A percentile compares a stretch with the other conserved stretches of the same genome.
These are phyloP conservation scores for Fusarium gaditjirri DNA, from an alignment of 2,329 filamentous ascomycete species.

Conservation along the genomic window DNA sequence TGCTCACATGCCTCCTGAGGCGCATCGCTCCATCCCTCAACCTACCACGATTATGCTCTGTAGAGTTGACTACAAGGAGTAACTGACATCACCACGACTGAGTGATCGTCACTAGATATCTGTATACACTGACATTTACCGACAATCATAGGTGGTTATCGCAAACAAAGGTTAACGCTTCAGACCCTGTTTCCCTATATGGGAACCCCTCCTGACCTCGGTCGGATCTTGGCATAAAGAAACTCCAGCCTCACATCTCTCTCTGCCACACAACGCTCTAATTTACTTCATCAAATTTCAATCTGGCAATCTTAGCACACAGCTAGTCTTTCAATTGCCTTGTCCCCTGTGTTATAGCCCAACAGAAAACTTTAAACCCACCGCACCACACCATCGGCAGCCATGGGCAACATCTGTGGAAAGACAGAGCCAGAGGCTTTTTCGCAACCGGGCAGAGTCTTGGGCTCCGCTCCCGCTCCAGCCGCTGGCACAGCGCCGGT, in stretches of 20 bases:
- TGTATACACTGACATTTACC: background rate
- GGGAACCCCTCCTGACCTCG: constrained; percentile 24
- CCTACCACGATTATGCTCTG: background rate
- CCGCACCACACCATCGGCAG: background rate
- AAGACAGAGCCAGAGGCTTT: constrained; percentile 79
- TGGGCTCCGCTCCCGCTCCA: constrained; percentile 65
- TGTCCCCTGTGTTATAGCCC: background rate
- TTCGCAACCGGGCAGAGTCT: constrained; percentile 75
- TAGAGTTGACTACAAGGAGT: background rate
- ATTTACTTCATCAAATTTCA: background rate
- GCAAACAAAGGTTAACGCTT: background rate
- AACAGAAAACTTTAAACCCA: background rate
- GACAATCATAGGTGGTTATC: background rate
- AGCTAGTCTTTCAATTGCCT: background rate
- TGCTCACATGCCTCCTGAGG: constrained; percentile 28
- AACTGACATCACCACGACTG: background rate
- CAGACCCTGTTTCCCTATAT: background rate
- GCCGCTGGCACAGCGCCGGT: constrained; percentile 62
- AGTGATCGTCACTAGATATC: background rate
- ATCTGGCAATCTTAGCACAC: background rate
- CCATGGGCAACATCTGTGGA: constrained; percentile 90
- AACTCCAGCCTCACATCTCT: constrained; percentile 19
- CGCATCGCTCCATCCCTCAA: constrained; percentile 13
- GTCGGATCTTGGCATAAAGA: constrained; percentile 25
- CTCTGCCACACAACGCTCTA: constrained; percentile 12